Evolutionary conservation across 2,329 filamentous ascomycete genomes (phyloP).

Genomic region (Pseudogymnoascus verrucosus): DNA sequence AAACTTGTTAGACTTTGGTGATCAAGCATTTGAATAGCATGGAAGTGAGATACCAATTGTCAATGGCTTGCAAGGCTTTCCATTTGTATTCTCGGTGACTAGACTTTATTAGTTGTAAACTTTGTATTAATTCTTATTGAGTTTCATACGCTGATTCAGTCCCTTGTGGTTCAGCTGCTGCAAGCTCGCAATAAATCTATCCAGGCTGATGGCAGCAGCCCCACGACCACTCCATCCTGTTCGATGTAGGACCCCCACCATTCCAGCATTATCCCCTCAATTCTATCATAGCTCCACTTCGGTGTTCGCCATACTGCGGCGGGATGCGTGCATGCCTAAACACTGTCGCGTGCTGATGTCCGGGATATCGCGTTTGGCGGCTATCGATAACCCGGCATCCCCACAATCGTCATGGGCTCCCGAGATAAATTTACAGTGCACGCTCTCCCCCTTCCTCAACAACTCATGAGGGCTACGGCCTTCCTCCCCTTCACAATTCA

Average conservation of each 20-base stretch:
- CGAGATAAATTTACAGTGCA: conserved; percentile 4
- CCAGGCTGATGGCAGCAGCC: background rate
- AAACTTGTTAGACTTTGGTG: background rate
- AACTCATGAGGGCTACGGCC: conserved; percentile 9
- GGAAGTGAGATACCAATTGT: background rate
- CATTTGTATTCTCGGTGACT: background rate
- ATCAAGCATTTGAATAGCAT: background rate
- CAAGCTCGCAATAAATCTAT: conserved; percentile 2
- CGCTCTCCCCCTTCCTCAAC: background rate
- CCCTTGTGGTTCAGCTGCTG: background rate
- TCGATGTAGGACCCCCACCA: conserved; percentile 8
- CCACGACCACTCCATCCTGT: background rate
- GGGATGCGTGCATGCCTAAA: background rate
- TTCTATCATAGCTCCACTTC: background rate
- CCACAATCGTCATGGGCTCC: conserved; percentile 5
- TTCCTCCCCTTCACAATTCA: background rate
- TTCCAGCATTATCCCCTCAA: background rate
- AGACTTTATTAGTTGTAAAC: background rate
- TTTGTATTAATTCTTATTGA: background rate
- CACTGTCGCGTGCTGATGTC: conserved; percentile 3
- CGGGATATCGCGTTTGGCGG: conserved; percentile 8
- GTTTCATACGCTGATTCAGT: conserved; percentile 6
- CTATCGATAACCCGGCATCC: conserved; percentile 8
- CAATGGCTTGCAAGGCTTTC: background rate
- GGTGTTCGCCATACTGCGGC: background rate